phyloP scores from a whole-genome alignment of 2,329 filamentous ascomycete species.

The Monilinia fructicola region DNA sequence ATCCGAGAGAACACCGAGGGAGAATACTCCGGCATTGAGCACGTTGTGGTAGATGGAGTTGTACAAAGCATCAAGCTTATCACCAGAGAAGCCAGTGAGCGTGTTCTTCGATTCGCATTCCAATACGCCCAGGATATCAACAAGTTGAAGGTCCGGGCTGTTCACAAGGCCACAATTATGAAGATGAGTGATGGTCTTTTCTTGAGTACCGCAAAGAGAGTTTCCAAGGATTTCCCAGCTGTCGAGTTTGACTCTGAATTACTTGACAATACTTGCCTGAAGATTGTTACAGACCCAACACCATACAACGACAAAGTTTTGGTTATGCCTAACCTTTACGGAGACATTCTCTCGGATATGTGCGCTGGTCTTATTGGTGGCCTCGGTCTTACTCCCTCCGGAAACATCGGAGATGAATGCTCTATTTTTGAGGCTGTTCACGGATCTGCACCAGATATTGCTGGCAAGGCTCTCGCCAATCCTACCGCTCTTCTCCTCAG shows the following conservation, averaged over 20 bases:
- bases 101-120: constrained; percentile 95
- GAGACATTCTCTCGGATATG: constrained; percentile 99
- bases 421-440: constrained; percentile 99
- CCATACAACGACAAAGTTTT: constrained; percentile 99
- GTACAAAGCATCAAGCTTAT: constrained; percentile 99
- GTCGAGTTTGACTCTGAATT: constrained; percentile 98
- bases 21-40: constrained; percentile 99
- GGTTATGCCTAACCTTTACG: constrained; percentile 97
- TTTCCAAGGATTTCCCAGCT: constrained; percentile 92
- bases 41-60: constrained; percentile 95
- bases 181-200: constrained; percentile 99
- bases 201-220: constrained; percentile 78
- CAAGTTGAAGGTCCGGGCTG: constrained; percentile 93
- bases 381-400: constrained; percentile 93
- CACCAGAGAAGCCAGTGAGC: constrained; percentile 89
- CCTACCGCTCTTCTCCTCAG: constrained; percentile 92
- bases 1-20: constrained; percentile 99
- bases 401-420: constrained; percentile 98
- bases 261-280: constrained; percentile 98
- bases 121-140: constrained; percentile 93
- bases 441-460: constrained; percentile 94
- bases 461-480: constrained; percentile 93
- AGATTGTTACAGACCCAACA: constrained; percentile 93
- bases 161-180: constrained; percentile 99
- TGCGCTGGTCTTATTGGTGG: constrained; percentile 98